These are phyloP conservation scores for Oidium heveae DNA, from an alignment of 2,329 filamentous ascomycete species.

Conservation along the genomic window DNA sequence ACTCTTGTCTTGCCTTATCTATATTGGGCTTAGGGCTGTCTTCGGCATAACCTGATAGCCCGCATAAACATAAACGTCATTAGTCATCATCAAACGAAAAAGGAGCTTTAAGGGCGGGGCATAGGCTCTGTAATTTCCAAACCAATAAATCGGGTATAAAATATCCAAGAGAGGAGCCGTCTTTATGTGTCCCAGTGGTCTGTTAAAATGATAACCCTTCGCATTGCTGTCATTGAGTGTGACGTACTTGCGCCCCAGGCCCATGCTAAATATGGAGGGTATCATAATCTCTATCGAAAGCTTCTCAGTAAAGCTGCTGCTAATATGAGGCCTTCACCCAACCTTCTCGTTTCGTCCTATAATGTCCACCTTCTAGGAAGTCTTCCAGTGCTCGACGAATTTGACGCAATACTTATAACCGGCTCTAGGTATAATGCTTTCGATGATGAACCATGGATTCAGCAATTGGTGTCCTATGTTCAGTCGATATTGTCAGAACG, in stretches of 20 bases:
- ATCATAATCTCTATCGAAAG: slow-evolving; percentile 21
- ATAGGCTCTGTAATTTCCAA: too few species aligned
- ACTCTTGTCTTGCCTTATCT: too few species aligned
- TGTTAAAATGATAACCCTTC: slow-evolving; percentile 3
- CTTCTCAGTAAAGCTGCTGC: slow-evolving; percentile 4
- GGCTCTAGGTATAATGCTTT: slow-evolving; percentile 54
- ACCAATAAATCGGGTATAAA: too few species aligned
- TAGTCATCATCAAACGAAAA: too few species aligned
- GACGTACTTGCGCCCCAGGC: slow-evolving; percentile 48
- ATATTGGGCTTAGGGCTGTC: too few species aligned
- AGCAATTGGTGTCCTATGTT: slow-evolving; percentile 44
- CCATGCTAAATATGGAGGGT: slow-evolving; percentile 39
- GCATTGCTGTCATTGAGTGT: slow-evolving; percentile 63
- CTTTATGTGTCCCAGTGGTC: too few species aligned
- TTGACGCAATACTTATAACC: slow-evolving; percentile 66
- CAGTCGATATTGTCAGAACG: slow-evolving; percentile 30
- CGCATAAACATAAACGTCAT: too few species aligned
- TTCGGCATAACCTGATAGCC: too few species aligned
- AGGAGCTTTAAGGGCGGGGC: too few species aligned
- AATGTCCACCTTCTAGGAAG: slow-evolving; percentile 42
- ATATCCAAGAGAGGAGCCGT: too few species aligned
- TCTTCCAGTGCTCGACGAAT: slow-evolving; percentile 46
- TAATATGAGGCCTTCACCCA: slow-evolving; percentile 10
- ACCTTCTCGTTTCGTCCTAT: slow-evolving; percentile 21
- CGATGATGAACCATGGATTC: slow-evolving; percentile 51